Conservation (phyloP, 768 basidiomycete genomes). For the Amanita subjunquillea region DNA sequence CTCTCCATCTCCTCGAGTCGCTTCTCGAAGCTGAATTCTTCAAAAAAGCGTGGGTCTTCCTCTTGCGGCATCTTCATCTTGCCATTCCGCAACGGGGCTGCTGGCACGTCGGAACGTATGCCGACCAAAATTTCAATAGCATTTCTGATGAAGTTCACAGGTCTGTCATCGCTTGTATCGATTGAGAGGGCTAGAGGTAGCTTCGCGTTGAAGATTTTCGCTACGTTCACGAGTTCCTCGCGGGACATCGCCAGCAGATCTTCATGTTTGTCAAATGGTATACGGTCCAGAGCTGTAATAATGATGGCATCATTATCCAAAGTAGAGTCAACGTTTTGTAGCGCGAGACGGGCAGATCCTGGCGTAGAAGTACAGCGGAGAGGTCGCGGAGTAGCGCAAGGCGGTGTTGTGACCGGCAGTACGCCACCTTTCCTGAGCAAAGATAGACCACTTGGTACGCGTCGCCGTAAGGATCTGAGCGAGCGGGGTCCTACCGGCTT, state of each 20-base stretch:
- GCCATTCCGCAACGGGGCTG: conserved; percentile 19
- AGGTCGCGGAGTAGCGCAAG: conserved; percentile 2
- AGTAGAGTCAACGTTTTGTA: conserved; percentile 49
- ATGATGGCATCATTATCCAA: conserved; percentile 42
- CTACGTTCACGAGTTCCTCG: conserved; percentile 40
- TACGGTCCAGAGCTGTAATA: conserved; percentile 45
- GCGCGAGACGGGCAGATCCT: conserved; percentile 32
- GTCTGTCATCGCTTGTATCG: conserved; percentile 24
- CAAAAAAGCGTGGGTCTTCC: background rate
- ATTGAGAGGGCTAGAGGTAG: conserved; percentile 46
- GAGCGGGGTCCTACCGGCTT: conserved; percentile 2
- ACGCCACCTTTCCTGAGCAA: background rate
- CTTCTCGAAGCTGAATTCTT: conserved; percentile 6
- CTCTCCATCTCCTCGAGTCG: background rate
- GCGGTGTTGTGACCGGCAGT: background rate
- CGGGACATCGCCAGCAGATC: conserved; percentile 59
- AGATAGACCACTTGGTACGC: background rate
- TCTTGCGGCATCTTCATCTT: conserved; percentile 5
- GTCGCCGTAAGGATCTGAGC: background rate
- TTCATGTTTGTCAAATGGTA: conserved; percentile 69
- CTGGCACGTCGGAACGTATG: conserved; percentile 29
- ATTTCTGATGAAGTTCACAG: conserved; percentile 35
- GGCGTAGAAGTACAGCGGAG: background rate
- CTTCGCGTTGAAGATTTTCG: conserved; percentile 41
- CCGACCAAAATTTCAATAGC: conserved; percentile 56